These are phyloP conservation scores for Lactifluus hygrophoroides DNA, from an alignment of 768 basidiomycete species.

Conservation along the genomic window DNA sequence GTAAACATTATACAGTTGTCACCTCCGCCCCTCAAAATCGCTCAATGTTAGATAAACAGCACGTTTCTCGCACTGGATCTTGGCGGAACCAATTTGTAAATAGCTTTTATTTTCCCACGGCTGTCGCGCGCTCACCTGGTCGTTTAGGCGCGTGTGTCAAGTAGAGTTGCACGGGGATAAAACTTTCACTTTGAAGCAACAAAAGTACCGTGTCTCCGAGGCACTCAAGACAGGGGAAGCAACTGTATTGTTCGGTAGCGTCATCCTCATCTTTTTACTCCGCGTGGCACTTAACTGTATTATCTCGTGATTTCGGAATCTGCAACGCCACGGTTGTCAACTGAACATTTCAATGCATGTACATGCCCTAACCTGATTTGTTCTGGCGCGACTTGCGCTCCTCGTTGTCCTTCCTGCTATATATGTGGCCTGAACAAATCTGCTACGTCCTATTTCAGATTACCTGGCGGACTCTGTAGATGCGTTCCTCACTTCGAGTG, in stretches of 20 bases:
- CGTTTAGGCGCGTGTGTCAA: conserved; percentile 81
- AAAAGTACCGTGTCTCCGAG: conserved; percentile 96
- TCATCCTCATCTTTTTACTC: not conserved
- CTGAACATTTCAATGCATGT: not conserved
- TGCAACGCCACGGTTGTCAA: not conserved
- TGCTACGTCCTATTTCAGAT: conserved; percentile 49
- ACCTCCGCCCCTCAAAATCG: not conserved
- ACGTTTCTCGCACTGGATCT: conserved; percentile 95
- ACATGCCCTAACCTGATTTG: not conserved
- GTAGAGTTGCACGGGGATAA: conserved; percentile 85
- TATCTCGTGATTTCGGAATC: not conserved
- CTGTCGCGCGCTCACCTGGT: conserved; percentile 9
- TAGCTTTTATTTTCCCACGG: conserved; percentile 11
- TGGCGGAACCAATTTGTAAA: conserved; percentile 95
- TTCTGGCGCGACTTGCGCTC: not conserved
- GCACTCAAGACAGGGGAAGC: conserved; percentile 90
- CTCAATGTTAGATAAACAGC: conserved; percentile 34
- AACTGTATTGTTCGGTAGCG: conserved; percentile 72
- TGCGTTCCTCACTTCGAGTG: conserved; percentile 70
- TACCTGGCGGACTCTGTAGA: conserved; percentile 97
- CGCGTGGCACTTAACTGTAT: too few species aligned
- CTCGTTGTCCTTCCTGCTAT: not conserved
- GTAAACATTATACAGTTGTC: conserved; percentile 36
- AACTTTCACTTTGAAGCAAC: conserved; percentile 83
- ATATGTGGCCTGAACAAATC: too few species aligned